Evolutionary conservation across 176 grass and related monocot genomes (phyloP), one percentile per base, ranked within the genome.

Genomic region (Thinopyrum elongatum): DNA sequence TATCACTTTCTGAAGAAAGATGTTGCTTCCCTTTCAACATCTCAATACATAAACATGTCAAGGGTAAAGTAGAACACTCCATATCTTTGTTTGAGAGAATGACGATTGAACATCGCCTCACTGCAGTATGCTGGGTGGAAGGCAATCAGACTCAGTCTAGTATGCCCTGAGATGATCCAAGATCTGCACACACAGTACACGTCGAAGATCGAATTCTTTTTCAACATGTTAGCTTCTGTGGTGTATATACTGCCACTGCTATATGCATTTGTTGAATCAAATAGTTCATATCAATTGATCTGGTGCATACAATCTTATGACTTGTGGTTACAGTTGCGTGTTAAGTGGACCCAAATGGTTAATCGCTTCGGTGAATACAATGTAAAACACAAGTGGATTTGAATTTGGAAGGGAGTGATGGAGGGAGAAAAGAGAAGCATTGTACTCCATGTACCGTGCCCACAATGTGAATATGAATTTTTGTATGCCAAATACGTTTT

Each of bases 191-290:
- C 26, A 16, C 4, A 4, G 21, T 62, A 25, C 33, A 12, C 10
- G 33, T 17, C 8, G 27, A 70, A 60, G 75, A 30, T 55, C 5
- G 21, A 31, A 46, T 35, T 35, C 53, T 7, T 49, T 72, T 73
- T 63, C 39, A 35, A 34, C 42, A 7, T 79, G 70, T 55, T n/a
- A 67, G 35, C 60, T 11, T 38, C 16, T n/a, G 17, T 51, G 61
- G n/a, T 90, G 70, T 86, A 90, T 61, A 90, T 86, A 82, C 68
- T 30, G 76, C 73, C 35, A 58, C 4, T 84, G 26, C 6, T 57
- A 78, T 77, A 82, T 77, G 82, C 60, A 27, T 72, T 62, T 64
- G 64, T 42, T 82, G 65, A 70, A 70, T 63, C 69, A 36, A 63
- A 79, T 63, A 58, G 6, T 63, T 28, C 21, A 7, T 46, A 64